Evolutionary conservation across 2,329 filamentous ascomycete genomes (phyloP).

Genomic region (Xylaria sp.): DNA sequence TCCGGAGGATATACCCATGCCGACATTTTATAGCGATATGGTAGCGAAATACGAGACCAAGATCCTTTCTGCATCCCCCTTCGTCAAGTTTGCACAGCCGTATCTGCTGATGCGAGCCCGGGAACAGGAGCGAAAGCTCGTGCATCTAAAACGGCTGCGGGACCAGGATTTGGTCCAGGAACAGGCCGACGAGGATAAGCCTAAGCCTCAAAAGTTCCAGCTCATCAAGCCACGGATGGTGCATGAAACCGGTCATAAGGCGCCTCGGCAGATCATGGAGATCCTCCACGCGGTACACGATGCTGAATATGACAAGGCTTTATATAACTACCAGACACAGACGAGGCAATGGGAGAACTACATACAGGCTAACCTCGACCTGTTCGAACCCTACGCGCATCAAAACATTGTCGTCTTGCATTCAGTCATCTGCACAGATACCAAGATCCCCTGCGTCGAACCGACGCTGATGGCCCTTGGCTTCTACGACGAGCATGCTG

Average conservation of each 20-base stretch:
- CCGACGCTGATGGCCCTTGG: conserved; percentile 87
- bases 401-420: conserved; percentile 96
- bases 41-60: conserved; percentile 92
- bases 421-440: conserved; percentile 90
- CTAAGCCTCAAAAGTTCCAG: conserved; percentile 74
- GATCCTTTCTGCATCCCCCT: conserved; percentile 91
- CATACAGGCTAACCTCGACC: conserved; percentile 80
- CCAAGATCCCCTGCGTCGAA: conserved; percentile 89
- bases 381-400: conserved; percentile 94
- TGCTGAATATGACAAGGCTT: conserved; percentile 92
- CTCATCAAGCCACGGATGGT: conserved; percentile 97
- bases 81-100: conserved; percentile 92
- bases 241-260: conserved; percentile 76
- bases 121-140: conserved; percentile 83
- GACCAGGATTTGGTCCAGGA: conserved; percentile 71
- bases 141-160: conserved; percentile 79
- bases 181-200: conserved; percentile 60
- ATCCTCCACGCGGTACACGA: conserved; percentile 94
- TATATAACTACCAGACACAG: conserved; percentile 92
- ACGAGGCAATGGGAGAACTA: conserved; percentile 97
- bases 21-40: conserved; percentile 93
- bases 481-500: conserved; percentile 90
- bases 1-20: conserved; percentile 79
- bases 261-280: conserved; percentile 86
- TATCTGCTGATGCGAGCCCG: conserved; percentile 91